phyloP scores from a whole-genome alignment of 495 filamentous ascomycete genomes.

The Aspergillus cristatus region DNA sequence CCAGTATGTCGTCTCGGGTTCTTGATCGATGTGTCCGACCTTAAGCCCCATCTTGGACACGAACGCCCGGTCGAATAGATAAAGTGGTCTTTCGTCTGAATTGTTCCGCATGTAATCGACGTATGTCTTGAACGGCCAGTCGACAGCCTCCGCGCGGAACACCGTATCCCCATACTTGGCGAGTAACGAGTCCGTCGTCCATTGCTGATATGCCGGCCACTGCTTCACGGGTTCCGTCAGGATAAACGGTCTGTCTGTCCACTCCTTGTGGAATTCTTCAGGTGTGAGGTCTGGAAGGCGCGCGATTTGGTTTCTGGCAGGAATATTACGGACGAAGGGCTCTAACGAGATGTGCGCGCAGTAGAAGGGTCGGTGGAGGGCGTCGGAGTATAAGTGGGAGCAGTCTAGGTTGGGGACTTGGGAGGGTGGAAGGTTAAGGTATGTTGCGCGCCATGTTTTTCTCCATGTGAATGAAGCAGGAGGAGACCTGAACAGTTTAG shows the following conservation, averaged over 20 bases:
- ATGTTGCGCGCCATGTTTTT: conserved; percentile 80
- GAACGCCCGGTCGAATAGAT: conserved; percentile 84
- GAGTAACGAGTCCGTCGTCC: conserved; percentile 59
- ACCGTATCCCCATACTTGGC: conserved; percentile 51
- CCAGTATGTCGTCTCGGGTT: conserved; percentile 58
- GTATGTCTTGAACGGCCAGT: conserved; percentile 79
- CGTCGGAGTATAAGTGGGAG: conserved; percentile 79
- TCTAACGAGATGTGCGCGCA: conserved; percentile 66
- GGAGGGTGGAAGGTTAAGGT: conserved; percentile 51
- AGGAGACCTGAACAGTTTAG: conserved; percentile 22
- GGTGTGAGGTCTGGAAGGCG: conserved; percentile 59
- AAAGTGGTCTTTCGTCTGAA: conserved; percentile 81
- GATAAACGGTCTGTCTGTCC: conserved; percentile 81
- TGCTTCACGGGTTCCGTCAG: conserved; percentile 71
- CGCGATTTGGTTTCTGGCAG: conserved; percentile 59
- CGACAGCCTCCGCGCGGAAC: conserved; percentile 89
- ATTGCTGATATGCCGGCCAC: conserved; percentile 73
- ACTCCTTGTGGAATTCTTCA: conserved; percentile 63
- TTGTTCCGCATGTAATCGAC: conserved; percentile 75
- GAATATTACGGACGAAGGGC: conserved; percentile 63
- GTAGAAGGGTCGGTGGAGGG: conserved; percentile 82
- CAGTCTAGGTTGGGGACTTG: conserved; percentile 50
- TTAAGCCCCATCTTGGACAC: conserved; percentile 75
- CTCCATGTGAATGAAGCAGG: conserved; percentile 57
- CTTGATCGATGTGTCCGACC: conserved; percentile 39